Evolutionary conservation across 2,329 filamentous ascomycete genomes (phyloP), one percentile per base, ranked within the genome.

Genomic region (Fusarium virguliforme): DNA sequence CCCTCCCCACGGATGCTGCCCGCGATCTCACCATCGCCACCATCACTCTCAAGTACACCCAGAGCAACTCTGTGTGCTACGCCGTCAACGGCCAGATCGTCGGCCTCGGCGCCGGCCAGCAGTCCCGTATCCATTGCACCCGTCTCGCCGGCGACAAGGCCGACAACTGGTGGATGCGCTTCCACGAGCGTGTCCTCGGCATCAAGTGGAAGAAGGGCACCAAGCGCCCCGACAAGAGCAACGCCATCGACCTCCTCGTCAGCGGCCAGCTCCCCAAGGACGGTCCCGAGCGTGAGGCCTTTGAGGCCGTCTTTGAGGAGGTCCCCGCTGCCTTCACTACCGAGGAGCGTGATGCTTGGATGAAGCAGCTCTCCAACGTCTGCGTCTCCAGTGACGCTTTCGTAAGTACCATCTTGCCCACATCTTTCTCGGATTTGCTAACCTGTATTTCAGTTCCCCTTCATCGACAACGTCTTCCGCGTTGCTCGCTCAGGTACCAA

Each of bases 81-180:
- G 95, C 96, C 61, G 87, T 94, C 71, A 95, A 97, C 77, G 96
- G 96, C 53, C 96, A 98, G 83, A 89, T 98, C 76, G 88, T 99
- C 75, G 96, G 96, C 73, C 90, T 99, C 62, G 96, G 96, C 73
- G 96, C 96, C 61, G 96, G 96, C 67, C 96, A 99, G 83, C 96
- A 99, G 85, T 97, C 94, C 68, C 92, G 96, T 75, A 99, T 99
- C 76, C 96, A 99, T 88, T 99, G 96, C 89, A 99, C 96, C 43
- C 92, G 96, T 73, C 90, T 99, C 57, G 96, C 96, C 10, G 96
- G 96, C 67, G 95, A 98, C 86, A 99, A 99, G 88, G 94, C 95
- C 54, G 96, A 99, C 83, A 98, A 97, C 87, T 98, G 95, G 95
- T 99, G 95, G 96, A 92, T 99, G 87, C 93, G 96, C 78, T 98